phyloP scores from a whole-genome alignment of 73 alveolate species.

The Durusdinium trenchii region DNA sequence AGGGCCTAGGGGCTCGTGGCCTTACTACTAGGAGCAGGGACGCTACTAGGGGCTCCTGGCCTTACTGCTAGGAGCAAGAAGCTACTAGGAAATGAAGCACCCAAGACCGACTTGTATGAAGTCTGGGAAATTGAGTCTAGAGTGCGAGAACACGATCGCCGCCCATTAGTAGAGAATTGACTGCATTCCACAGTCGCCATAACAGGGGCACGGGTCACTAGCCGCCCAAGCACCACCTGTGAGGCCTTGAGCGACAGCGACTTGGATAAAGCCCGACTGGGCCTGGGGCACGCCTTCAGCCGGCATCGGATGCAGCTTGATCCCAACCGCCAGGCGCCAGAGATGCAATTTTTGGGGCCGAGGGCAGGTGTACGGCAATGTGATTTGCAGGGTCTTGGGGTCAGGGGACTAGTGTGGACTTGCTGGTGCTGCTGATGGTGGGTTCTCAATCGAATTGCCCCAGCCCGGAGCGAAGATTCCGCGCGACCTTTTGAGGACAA shows the following conservation, averaged over 20 bases:
- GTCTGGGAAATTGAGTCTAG: too few species aligned
- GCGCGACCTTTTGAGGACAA: constrained; percentile 96
- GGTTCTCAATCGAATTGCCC: not conserved
- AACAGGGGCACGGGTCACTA: not conserved
- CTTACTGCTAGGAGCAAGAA: too few species aligned
- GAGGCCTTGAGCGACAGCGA: constrained; percentile 97
- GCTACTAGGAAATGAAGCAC: too few species aligned
- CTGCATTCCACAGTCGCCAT: not conserved
- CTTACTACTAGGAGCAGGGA: too few species aligned
- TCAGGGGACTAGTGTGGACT: not conserved
- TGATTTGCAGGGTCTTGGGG: not conserved
- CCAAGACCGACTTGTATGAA: too few species aligned
- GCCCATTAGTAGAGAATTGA: not conserved
- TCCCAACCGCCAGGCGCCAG: constrained; percentile 98
- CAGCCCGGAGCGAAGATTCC: not conserved
- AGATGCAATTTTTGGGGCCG: not conserved
- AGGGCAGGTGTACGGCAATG: not conserved
- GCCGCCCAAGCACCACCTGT: not conserved
- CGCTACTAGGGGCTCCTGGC: too few species aligned
- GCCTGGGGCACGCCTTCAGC: constrained; percentile 99
- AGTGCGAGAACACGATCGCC: too few species aligned
- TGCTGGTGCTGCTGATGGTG: not conserved
- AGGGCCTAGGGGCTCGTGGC: too few species aligned
- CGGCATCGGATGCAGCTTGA: constrained; percentile 98
- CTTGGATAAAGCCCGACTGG: constrained; percentile 98